Percentiles rank a stretch among this genome's conserved stretches.
Conservation (phyloP, 768 basidiomycete species). For the Pleurotus platypus region DNA sequence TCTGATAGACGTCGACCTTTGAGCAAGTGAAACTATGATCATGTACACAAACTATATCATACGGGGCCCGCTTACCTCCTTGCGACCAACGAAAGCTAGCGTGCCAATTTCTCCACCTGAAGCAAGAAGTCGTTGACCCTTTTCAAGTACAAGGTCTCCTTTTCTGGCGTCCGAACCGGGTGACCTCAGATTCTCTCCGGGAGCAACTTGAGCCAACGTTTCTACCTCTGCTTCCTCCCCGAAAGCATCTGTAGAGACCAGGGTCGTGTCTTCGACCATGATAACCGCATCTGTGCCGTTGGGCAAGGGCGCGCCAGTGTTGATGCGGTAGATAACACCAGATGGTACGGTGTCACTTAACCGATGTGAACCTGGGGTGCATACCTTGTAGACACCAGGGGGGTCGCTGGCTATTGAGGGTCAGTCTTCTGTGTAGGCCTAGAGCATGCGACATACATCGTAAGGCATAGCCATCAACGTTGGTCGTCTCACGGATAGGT, state of each 20-base stretch:
- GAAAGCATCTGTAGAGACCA: conserved; percentile 49
- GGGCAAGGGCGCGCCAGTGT: conserved; percentile 83
- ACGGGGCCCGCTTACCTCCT: conserved; percentile 43
- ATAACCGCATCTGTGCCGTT: conserved; percentile 73
- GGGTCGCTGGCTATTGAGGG: conserved; percentile 50
- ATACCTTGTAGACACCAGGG: conserved; percentile 63
- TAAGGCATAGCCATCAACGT: conserved; percentile 87
- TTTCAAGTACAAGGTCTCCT: conserved; percentile 65
- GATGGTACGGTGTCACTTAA: conserved; percentile 44
- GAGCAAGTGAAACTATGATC: neutral
- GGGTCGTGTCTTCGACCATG: conserved; percentile 90
- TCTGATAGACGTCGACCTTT: conserved; percentile 67
- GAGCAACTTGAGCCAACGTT: conserved; percentile 56
- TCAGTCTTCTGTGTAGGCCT: neutral
- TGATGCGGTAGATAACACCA: conserved; percentile 68
- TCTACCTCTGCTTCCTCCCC: conserved; percentile 72
- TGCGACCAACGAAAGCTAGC: conserved; percentile 72
- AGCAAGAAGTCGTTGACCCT: conserved; percentile 56
- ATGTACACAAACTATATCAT: neutral
- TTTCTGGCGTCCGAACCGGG: conserved; percentile 71
- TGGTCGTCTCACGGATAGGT: conserved; percentile 67
- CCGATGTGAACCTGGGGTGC: conserved; percentile 52
- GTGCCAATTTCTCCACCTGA: conserved; percentile 84
- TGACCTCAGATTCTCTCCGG: conserved; percentile 68
- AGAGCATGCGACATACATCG: conserved; percentile 41